phyloP scores from a whole-genome alignment of 345 rosid genomes.

The Salix dunnii region DNA sequence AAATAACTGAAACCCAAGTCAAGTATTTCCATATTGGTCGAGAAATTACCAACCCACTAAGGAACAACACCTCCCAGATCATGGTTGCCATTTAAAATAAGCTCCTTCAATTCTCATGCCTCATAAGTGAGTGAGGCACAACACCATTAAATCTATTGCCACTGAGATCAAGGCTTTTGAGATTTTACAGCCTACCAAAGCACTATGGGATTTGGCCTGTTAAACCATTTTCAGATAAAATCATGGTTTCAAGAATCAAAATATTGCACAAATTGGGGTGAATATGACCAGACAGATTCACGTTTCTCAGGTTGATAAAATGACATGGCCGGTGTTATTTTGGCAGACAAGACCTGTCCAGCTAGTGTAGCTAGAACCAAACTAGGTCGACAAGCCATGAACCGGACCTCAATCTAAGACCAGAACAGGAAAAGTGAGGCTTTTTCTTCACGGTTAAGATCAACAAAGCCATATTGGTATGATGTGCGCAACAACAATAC shows the following conservation, averaged over 20 bases:
- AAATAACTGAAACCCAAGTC: constrained; percentile 72
- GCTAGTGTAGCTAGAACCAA: constrained; percentile 58
- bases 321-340: constrained; percentile 50
- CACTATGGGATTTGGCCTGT: constrained; percentile 62
- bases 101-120: constrained; percentile 53
- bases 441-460: constrained; percentile 57
- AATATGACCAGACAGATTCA: constrained; percentile 60
- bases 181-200: constrained; percentile 48
- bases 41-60: constrained; percentile 64
- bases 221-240: constrained; percentile 54
- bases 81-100: constrained; percentile 51
- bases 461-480: constrained; percentile 28
- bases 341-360: constrained; percentile 76
- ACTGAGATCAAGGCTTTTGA: constrained; percentile 69
- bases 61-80: constrained; percentile 59
- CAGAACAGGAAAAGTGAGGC: constrained; percentile 51
- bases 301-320: constrained; percentile 48
- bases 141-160: constrained; percentile 51
- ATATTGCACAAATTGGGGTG: constrained; percentile 60
- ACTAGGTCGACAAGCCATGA: constrained; percentile 58
- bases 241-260: constrained; percentile 45
- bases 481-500: constrained; percentile 17
- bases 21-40: constrained; percentile 50
- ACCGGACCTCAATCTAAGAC: constrained; percentile 46
- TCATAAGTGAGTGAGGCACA: constrained; percentile 45